phyloP scores from a whole-genome alignment of 768 basidiomycete genomes.

The Termitomyces titanicus region DNA sequence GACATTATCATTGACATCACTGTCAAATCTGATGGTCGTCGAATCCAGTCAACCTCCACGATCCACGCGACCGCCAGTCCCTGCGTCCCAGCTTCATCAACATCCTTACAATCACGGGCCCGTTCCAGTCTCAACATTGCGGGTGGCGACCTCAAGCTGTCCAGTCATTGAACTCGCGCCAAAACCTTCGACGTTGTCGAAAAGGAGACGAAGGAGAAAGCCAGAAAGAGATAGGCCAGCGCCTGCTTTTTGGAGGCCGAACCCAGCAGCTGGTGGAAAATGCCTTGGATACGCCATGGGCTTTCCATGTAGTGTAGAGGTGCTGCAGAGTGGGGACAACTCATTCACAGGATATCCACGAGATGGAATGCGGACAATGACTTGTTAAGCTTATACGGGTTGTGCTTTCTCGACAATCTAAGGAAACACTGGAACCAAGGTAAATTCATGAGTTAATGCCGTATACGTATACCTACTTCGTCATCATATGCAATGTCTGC shows the following conservation, averaged over 20 bases:
- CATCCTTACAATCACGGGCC: constrained; percentile 30
- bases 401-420: neutral
- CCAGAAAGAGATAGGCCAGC: constrained; percentile 22
- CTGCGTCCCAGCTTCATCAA: constrained; percentile 20
- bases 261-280: constrained; percentile 31
- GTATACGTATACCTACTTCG: neutral
- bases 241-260: constrained; percentile 40
- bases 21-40: constrained; percentile 27
- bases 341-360: constrained; percentile 10
- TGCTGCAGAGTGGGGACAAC: constrained; percentile 11
- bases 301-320: constrained; percentile 28
- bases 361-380: constrained; percentile 16
- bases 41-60: constrained; percentile 27
- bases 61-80: constrained; percentile 39
- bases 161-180: constrained; percentile 19
- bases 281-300: constrained; percentile 42
- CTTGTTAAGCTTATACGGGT: neutral
- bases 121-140: neutral
- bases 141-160: constrained; percentile 14
- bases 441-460: neutral
- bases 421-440: neutral
- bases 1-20: neutral
- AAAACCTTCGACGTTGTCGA: constrained; percentile 2
- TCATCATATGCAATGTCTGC: constrained; percentile 44
- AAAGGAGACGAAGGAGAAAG: constrained; percentile 15